Conservation (phyloP, 176 grass and related monocot species). For the Avena atlantica region DNA sequence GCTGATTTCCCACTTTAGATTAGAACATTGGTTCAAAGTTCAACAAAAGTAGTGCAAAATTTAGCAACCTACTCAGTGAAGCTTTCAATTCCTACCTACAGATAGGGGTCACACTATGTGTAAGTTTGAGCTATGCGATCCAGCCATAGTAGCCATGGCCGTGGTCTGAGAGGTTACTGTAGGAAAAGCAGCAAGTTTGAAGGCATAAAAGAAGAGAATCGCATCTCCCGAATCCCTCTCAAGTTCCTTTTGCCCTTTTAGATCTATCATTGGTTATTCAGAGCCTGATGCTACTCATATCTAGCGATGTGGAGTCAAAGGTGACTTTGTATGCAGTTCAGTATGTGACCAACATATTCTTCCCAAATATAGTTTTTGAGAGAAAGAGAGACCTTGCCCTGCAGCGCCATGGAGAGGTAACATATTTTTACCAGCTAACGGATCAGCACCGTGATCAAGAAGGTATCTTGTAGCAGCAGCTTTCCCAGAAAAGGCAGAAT, state of each 20-base stretch:
- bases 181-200: not conserved
- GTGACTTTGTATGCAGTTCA: not conserved
- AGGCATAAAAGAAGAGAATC: not conserved
- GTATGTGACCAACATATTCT: not conserved
- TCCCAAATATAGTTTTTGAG: not conserved
- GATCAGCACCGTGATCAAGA: not conserved
- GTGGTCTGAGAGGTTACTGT: not conserved
- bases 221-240: not conserved
- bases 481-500: not conserved
- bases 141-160: not conserved
- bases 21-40: not conserved
- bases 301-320: not conserved
- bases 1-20: not conserved
- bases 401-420: not conserved
- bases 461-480: not conserved
- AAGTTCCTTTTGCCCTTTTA: not conserved
- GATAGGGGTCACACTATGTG: not conserved
- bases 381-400: not conserved
- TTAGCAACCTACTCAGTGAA: not conserved
- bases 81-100: not conserved
- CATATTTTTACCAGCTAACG: not conserved
- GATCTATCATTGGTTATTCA: not conserved
- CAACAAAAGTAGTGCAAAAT: not conserved
- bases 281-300: not conserved
- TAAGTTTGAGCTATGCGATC: not conserved